Conservation (phyloP, 768 basidiomycete genomes). For the Fomitopsis serialis region DNA sequence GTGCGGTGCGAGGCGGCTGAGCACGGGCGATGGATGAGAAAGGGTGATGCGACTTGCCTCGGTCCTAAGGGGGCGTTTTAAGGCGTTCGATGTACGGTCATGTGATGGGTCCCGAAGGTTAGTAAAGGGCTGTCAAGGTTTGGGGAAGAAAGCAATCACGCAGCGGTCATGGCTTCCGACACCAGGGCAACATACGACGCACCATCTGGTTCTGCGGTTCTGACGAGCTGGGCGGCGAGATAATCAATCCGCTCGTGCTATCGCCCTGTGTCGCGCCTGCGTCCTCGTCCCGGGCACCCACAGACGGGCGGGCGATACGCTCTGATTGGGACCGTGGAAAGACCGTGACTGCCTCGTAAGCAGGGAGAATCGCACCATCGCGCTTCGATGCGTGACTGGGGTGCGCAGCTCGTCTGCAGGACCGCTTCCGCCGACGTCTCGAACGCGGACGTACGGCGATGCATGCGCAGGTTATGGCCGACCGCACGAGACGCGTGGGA, state of each 20-base stretch:
- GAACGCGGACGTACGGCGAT: background rate
- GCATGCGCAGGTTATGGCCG: background rate
- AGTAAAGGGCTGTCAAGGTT: slow-evolving; percentile 2
- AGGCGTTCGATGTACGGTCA: background rate
- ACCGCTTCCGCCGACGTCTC: too few relatives aligned
- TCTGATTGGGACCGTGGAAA: slow-evolving; percentile 2
- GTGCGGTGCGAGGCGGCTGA: background rate
- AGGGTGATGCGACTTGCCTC: background rate
- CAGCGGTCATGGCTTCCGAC: background rate
- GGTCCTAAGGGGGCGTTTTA: background rate
- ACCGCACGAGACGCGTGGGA: too few relatives aligned
- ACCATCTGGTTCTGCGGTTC: background rate
- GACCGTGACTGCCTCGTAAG: slow-evolving; percentile 1
- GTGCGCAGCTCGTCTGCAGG: too few relatives aligned
- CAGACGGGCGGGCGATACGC: background rate
- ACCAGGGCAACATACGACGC: background rate
- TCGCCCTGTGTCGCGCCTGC: background rate
- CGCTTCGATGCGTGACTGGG: background rate
- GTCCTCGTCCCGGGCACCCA: background rate
- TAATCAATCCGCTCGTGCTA: background rate
- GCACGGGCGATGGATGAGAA: background rate
- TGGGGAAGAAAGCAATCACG: background rate
- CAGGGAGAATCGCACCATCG: background rate
- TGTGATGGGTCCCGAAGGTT: background rate
- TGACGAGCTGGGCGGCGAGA: background rate